Base-by-base conservation (phyloP, 1,139 yeast genomes). In the Taiozyma sp. region DNA sequence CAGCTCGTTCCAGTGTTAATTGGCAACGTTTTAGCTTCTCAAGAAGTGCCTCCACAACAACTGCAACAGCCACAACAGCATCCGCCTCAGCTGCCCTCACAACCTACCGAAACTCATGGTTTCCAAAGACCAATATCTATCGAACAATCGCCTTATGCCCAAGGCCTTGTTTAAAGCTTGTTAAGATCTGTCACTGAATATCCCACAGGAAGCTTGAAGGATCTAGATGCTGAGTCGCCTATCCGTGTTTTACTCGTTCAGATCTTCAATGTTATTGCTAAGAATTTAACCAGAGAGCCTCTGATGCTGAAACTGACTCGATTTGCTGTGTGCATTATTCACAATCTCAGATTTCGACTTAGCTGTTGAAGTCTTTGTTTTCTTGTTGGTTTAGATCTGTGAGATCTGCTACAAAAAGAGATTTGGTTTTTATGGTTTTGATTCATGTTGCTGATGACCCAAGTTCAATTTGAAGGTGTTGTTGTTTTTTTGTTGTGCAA, bases 371-470 rank as follows among this genome's bases (percentile, higher is more conserved):
- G 82, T 87, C 1, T 79, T 88, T 58, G 90, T 93, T 39, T 83
- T 85, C 51, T 71, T 93, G 46, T 73, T 95, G 57, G 96, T 89
- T 57, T 85, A 84, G 62, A 73, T 92, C 42, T 91, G 98, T 67
- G 89, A 87, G 48, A 75, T 86, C 96, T 2, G 81, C 88, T 8
- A 92, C 97, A 0, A 91, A 93, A 44, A 90, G 90, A 64, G 97
- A 92, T 71, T 96, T 93, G 27, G 83, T 87, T 30, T 81, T n/a
- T n/a, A n/a, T n/a, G 96, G 81, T 93, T 98, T 76, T 95, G 56
- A 84, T 92, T 29, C 88, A 88, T 66, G 89, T 96, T 1, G 83
- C 87, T 36, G 98, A 93, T 65, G 89, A 86, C 63, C 80, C 53
- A 91, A 91, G 67, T 88, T 84, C 68, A 89, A 92, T 67, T 80